These are phyloP conservation scores for Saposhnikovia divaricata DNA, from an alignment of 129 eudicot species.

Conservation along the genomic window DNA sequence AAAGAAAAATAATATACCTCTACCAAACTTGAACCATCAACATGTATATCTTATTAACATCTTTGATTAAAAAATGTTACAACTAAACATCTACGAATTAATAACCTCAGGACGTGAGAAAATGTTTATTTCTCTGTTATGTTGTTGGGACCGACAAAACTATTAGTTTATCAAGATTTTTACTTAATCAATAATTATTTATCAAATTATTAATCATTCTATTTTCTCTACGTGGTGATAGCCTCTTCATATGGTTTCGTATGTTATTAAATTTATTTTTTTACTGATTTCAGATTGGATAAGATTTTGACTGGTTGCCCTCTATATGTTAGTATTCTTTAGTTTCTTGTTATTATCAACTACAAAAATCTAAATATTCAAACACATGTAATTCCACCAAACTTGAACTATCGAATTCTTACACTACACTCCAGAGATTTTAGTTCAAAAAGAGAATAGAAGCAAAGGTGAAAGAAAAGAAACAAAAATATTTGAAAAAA, in stretches of 20 bases:
- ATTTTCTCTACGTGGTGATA: not conserved
- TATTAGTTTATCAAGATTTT: too few relatives aligned
- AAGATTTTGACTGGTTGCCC: not conserved
- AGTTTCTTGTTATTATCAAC: too few relatives aligned
- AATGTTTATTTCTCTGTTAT: too few relatives aligned
- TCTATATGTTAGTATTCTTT: too few relatives aligned
- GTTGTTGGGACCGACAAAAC: not conserved
- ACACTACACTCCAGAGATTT: not conserved
- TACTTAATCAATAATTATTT: too few relatives aligned
- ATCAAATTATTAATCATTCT: not conserved
- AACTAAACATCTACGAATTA: too few relatives aligned
- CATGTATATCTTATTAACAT: too few relatives aligned
- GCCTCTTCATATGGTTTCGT: not conserved
- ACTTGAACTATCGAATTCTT: not conserved
- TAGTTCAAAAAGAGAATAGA: too few relatives aligned
- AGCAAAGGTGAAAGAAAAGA: not conserved
- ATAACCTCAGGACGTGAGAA: not conserved
- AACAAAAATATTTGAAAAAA: not conserved
- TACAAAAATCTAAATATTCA: too few relatives aligned
- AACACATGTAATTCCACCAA: not conserved
- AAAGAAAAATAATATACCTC: not conserved
- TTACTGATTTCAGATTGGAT: too few relatives aligned
- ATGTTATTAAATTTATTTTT: too few relatives aligned
- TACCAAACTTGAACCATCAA: not conserved
- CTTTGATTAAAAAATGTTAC: not conserved